Conservation (phyloP, 805 yeast genomes). For the Candida lessepsii region DNA sequence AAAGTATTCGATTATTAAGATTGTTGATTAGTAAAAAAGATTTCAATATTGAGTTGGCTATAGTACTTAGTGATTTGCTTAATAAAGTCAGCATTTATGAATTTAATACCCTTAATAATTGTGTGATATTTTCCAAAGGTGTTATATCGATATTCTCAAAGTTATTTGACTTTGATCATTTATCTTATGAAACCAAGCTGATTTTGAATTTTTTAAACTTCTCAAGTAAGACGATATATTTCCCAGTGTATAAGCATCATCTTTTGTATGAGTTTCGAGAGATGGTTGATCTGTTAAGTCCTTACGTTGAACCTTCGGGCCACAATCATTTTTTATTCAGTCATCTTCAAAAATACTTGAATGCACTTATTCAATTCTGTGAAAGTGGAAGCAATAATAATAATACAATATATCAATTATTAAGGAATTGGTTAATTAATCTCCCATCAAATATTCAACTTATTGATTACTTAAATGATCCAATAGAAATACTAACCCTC, state of each 20-base stretch:
- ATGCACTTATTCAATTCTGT: too few species aligned
- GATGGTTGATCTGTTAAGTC: conserved; percentile 8
- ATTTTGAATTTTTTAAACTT: conserved; percentile 17
- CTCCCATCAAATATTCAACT: conserved; percentile 20
- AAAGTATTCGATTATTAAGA: conserved; percentile 10
- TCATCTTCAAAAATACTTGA: conserved; percentile 1
- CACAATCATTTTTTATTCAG: conserved; percentile 1
- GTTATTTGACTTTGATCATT: conserved; percentile 4
- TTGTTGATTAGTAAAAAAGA: conserved; percentile 3
- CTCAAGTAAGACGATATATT: conserved; percentile 17
- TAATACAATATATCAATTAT: conserved; percentile 16
- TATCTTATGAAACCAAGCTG: conserved; percentile 5
- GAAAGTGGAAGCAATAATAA: too few species aligned
- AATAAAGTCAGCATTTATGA: conserved; percentile 24
- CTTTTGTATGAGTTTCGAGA: conserved; percentile 16
- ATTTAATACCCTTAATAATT: conserved; percentile 17
- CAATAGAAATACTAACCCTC: conserved; percentile 15
- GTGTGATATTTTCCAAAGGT: conserved; percentile 23
- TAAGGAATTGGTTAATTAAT: conserved; percentile 23
- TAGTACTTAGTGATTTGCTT: conserved; percentile 20
- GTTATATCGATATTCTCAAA: conserved; percentile 20
- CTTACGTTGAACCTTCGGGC: conserved; percentile 1
- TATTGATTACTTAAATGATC: conserved; percentile 12
- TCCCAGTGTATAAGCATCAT: conserved; percentile 18
- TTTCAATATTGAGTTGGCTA: conserved; percentile 16